phyloP scores from a whole-genome alignment of 148 eudicot species.

The Rhododendron ferrugineum region DNA sequence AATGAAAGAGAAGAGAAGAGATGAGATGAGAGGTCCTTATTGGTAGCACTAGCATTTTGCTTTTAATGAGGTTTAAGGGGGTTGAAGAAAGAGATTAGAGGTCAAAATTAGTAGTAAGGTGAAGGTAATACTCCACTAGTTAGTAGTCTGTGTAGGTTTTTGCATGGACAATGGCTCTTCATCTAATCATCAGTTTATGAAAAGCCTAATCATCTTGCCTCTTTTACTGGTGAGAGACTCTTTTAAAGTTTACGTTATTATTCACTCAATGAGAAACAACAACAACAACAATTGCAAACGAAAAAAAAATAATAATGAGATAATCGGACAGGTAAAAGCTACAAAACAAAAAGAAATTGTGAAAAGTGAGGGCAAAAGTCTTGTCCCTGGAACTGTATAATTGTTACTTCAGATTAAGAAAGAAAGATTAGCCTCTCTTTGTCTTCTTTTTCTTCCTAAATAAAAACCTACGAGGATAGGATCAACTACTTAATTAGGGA shows the following conservation, averaged over 20 bases:
- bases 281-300: too few relatives aligned
- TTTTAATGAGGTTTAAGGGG: not conserved
- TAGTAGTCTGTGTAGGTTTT: not conserved
- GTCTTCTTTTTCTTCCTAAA: not conserved
- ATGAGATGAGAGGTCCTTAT: slow-evolving; percentile 2
- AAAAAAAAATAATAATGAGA: not conserved
- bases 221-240: too few relatives aligned
- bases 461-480: not conserved
- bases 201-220: not conserved
- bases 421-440: not conserved
- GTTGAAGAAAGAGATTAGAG: not conserved
- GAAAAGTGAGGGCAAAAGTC: not conserved
- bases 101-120: not conserved
- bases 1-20: not conserved
- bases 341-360: too few relatives aligned
- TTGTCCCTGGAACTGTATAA: not conserved
- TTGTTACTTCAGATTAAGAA: not conserved
- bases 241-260: too few relatives aligned
- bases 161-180: not conserved
- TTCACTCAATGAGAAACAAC: too few relatives aligned
- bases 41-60: not conserved
- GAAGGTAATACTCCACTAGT: not conserved
- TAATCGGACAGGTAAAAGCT: not conserved
- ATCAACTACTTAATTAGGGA: not conserved
- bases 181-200: not conserved